These are phyloP conservation scores for Syzygium oleosum DNA, from an alignment of 345 rosid genomes.

Conservation along the genomic window DNA sequence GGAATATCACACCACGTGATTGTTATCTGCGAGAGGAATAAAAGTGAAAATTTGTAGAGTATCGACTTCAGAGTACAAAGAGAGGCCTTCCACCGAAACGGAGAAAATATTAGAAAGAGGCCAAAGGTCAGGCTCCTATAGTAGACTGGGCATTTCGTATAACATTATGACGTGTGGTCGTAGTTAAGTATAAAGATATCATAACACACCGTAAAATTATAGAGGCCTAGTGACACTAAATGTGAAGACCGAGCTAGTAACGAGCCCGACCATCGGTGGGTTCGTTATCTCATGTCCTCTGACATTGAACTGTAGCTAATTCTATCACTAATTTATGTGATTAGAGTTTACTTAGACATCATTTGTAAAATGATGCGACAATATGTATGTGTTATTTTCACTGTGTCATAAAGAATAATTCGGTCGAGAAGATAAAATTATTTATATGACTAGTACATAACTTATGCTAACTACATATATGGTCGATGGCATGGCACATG, in stretches of 20 bases:
- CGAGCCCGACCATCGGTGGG: not conserved
- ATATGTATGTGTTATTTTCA: not conserved
- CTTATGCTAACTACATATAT: not conserved
- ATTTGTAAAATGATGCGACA: not conserved
- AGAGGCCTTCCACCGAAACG: not conserved
- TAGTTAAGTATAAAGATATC: not conserved
- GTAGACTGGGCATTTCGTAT: not conserved
- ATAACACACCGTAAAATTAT: not conserved
- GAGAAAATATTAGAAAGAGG: not conserved
- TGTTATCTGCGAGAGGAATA: not conserved
- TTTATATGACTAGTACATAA: not conserved
- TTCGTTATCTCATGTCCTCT: not conserved
- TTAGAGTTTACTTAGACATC: not conserved
- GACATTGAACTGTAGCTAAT: not conserved
- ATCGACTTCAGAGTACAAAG: not conserved
- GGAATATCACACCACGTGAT: too few species aligned
- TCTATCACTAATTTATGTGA: not conserved
- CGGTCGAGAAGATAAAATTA: not conserved
- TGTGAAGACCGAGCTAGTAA: not conserved
- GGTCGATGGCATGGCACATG: not conserved
- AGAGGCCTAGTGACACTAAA: not conserved
- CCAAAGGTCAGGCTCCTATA: not conserved
- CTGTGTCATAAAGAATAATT: not conserved
- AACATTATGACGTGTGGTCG: too few species aligned
- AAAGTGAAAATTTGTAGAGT: not conserved